A percentile compares a stretch with the other conserved stretches of the same genome.
Conservation (phyloP, 2,329 filamentous ascomycete species). For the Thielaviopsis cerberus region DNA sequence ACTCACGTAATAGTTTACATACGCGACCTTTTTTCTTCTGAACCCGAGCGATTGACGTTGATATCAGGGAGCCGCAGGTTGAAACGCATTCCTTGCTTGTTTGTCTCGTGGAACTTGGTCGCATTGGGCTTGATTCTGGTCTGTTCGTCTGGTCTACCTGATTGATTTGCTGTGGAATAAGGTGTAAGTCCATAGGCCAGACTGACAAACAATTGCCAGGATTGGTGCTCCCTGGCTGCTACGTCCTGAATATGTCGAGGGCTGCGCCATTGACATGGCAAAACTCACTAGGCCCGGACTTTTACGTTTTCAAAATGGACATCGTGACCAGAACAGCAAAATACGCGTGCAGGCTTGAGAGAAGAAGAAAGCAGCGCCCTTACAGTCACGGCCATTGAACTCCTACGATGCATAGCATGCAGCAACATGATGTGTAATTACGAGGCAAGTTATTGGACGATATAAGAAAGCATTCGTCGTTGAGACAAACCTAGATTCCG, state of each 20-base stretch:
- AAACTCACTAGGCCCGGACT: not conserved
- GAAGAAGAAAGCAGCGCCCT: not conserved
- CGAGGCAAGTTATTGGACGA: not conserved
- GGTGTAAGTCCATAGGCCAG: conserved; percentile 3
- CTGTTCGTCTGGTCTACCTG: not conserved
- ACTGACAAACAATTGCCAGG: not conserved
- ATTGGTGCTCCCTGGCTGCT: not conserved
- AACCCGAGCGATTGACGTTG: not conserved
- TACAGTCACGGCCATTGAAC: not conserved
- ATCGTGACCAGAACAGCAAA: not conserved
- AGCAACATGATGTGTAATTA: not conserved
- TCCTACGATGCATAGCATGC: not conserved
- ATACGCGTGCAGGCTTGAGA: not conserved
- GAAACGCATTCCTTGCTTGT: not conserved
- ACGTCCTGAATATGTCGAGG: no score
- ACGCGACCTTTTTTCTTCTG: not conserved
- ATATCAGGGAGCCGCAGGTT: not conserved
- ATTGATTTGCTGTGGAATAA: not conserved
- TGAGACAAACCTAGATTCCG: not conserved
- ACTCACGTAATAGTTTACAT: not conserved
- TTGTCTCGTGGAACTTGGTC: not conserved
- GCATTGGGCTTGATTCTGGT: no score
- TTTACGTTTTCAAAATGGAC: not conserved
- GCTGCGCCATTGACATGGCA: not conserved
- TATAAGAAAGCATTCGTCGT: no score